These are phyloP conservation scores for Aspergillus chevalieri DNA, from an alignment of 2,329 filamentous ascomycete genomes.

Conservation along the genomic window DNA sequence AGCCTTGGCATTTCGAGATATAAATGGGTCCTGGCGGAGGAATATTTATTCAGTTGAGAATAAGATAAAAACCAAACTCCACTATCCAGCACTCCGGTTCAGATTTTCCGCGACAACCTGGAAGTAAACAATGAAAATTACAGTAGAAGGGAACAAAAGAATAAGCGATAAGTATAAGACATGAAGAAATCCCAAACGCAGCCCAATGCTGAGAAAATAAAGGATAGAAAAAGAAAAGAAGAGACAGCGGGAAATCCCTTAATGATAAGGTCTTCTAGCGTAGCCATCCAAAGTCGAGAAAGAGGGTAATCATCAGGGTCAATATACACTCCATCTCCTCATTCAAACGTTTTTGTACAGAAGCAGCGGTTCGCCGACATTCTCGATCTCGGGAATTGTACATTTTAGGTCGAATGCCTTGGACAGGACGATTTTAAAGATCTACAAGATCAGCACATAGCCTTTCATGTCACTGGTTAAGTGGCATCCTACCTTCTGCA, in stretches of 20 bases:
- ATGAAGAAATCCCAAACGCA: slow-evolving; percentile 13
- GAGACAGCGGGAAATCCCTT: slow-evolving; percentile 3
- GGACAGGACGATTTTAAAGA: slow-evolving; percentile 98
- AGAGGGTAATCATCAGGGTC: slow-evolving; percentile 25
- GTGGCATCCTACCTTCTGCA: slow-evolving; percentile 71
- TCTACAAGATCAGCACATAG: slow-evolving; percentile 51
- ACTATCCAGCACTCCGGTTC: not conserved
- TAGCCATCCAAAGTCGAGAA: slow-evolving; percentile 3
- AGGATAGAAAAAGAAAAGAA: slow-evolving; percentile 7
- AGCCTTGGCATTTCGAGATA: not conserved
- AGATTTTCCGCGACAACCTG: slow-evolving; percentile 16
- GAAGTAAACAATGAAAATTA: slow-evolving; percentile 9
- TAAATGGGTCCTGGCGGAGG: no score
- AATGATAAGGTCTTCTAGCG: not conserved
- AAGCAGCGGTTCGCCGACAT: slow-evolving; percentile 89
- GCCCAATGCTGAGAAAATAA: slow-evolving; percentile 16
- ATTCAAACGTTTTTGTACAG: slow-evolving; percentile 63
- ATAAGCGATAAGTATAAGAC: not conserved
- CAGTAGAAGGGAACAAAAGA: slow-evolving; percentile 3
- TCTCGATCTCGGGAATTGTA: slow-evolving; percentile 98
- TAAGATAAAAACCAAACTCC: not conserved
- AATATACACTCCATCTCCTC: slow-evolving; percentile 26
- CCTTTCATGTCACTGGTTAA: not conserved
- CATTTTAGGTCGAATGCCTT: slow-evolving; percentile 99
- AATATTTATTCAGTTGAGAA: not conserved